Evolutionary conservation across 371 early-diverging fungal genomes (phyloP).

Genomic region (Mucor ambiguus): DNA sequence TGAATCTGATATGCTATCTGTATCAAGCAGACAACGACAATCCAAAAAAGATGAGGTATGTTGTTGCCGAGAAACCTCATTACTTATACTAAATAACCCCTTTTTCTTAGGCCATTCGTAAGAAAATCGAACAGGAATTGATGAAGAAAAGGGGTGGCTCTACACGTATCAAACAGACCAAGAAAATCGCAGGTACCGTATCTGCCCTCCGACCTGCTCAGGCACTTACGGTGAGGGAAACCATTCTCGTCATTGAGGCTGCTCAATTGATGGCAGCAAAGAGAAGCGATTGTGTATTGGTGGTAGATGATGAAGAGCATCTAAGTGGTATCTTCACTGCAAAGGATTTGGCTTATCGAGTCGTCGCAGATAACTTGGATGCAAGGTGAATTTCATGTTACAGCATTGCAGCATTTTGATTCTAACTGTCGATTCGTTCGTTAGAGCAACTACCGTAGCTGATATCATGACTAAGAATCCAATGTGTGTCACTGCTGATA

Average conservation of each 20-base stretch:
- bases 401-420: background rate
- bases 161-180: slow-evolving; percentile 34
- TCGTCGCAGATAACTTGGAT: slow-evolving; percentile 50
- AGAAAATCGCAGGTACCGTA: slow-evolving; percentile 83
- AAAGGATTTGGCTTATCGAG: slow-evolving; percentile 55
- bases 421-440: background rate
- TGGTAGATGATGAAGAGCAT: slow-evolving; percentile 89
- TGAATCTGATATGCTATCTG: slow-evolving; percentile 29
- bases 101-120: slow-evolving; percentile 66
- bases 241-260: slow-evolving; percentile 88
- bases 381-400: slow-evolving; percentile 35
- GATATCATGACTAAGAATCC: slow-evolving; percentile 94
- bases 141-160: slow-evolving; percentile 60
- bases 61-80: too few species aligned
- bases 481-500: slow-evolving; percentile 83
- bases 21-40: slow-evolving; percentile 47
- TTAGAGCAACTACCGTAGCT: slow-evolving; percentile 74
- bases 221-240: slow-evolving; percentile 92
- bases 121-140: slow-evolving; percentile 76
- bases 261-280: slow-evolving; percentile 98
- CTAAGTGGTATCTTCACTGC: slow-evolving; percentile 94
- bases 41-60: slow-evolving; percentile 50
- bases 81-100: too few species aligned
- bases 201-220: slow-evolving; percentile 88
- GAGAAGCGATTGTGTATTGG: slow-evolving; percentile 92